Evolutionary conservation across 768 basidiomycete species (phyloP).

Genomic region (Pulveroboletus sp.): DNA sequence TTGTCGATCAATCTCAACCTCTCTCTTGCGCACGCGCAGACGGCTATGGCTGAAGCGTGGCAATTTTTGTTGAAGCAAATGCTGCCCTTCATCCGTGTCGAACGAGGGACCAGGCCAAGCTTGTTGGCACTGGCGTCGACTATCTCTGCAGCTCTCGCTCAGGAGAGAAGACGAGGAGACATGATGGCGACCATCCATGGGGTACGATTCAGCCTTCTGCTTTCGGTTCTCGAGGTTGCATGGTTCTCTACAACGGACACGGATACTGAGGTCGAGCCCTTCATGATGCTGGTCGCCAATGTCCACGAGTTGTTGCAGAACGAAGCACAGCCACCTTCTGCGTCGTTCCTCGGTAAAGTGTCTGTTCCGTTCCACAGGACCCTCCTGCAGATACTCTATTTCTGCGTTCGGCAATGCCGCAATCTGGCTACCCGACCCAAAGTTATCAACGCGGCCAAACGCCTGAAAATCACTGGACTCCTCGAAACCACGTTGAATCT

Average conservation of each 20-base stretch:
- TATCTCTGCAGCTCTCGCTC: conserved; percentile 61
- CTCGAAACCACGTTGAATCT: conserved; percentile 60
- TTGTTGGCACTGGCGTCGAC: conserved; percentile 55
- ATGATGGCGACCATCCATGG: conserved; percentile 83
- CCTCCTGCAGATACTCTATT: conserved; percentile 77
- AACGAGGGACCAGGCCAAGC: conserved; percentile 49
- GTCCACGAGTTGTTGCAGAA: conserved; percentile 65
- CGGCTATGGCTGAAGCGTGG: conserved; percentile 73
- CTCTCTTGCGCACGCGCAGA: conserved; percentile 77
- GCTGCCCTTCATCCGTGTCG: conserved; percentile 59
- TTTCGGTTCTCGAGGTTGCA: conserved; percentile 72
- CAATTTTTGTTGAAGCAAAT: conserved; percentile 62
- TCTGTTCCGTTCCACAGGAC: conserved; percentile 73
- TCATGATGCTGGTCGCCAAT: conserved; percentile 58
- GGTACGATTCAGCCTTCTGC: conserved; percentile 65
- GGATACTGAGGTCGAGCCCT: conserved; percentile 49
- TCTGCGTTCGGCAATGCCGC: conserved; percentile 62
- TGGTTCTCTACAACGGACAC: conserved; percentile 66
- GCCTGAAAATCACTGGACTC: conserved; percentile 52
- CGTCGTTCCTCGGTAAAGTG: conserved; percentile 63
- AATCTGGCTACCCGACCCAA: conserved; percentile 46
- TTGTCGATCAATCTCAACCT: conserved; percentile 82
- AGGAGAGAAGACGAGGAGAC: conserved; percentile 69
- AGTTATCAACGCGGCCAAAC: conserved; percentile 53
- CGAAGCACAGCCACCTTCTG: conserved; percentile 66